A percentile compares a stretch with the other conserved stretches of the same genome.
phyloP scores from a whole-genome alignment of 106 monocot genomes.

The Acorus gramineus region DNA sequence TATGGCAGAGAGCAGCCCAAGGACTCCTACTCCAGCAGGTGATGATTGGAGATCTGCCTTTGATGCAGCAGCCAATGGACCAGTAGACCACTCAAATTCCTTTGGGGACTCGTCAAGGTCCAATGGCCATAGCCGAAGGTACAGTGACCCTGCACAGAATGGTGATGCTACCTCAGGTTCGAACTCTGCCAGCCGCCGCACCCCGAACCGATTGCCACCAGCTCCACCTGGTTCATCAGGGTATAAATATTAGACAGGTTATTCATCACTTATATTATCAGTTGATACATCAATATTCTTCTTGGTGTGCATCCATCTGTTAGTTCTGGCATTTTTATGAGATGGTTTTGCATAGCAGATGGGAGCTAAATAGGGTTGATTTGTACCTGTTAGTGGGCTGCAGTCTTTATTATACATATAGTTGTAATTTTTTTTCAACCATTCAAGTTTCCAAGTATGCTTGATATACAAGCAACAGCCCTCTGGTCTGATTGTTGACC shows the following conservation, averaged over 20 bases:
- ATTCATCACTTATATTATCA: background rate
- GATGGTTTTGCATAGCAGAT: too few relatives aligned
- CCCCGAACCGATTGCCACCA: constrained; percentile 85
- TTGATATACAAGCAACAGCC: too few relatives aligned
- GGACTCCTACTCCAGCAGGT: constrained; percentile 16
- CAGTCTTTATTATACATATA: too few relatives aligned
- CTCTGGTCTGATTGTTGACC: too few relatives aligned
- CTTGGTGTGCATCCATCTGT: too few relatives aligned
- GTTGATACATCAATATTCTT: too few relatives aligned
- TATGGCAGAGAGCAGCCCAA: constrained; percentile 57
- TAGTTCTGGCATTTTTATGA: too few relatives aligned
- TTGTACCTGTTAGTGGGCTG: too few relatives aligned
- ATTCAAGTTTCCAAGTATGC: too few relatives aligned
- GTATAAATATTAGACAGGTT: constrained; percentile 32
- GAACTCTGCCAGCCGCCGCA: constrained; percentile 69
- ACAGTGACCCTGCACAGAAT: constrained; percentile 50
- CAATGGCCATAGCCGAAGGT: constrained; percentile 39
- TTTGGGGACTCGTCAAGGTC: constrained; percentile 28
- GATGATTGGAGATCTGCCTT: constrained; percentile 92
- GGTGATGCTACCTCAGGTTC: constrained; percentile 43
- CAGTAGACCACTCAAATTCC: constrained; percentile 9
- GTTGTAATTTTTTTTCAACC: too few relatives aligned
- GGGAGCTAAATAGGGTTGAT: too few relatives aligned
- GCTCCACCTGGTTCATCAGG: constrained; percentile 41
- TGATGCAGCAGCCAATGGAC: constrained; percentile 66